Conservation (phyloP, 805 yeast genomes). For the Kodamaea sagamina region DNA sequence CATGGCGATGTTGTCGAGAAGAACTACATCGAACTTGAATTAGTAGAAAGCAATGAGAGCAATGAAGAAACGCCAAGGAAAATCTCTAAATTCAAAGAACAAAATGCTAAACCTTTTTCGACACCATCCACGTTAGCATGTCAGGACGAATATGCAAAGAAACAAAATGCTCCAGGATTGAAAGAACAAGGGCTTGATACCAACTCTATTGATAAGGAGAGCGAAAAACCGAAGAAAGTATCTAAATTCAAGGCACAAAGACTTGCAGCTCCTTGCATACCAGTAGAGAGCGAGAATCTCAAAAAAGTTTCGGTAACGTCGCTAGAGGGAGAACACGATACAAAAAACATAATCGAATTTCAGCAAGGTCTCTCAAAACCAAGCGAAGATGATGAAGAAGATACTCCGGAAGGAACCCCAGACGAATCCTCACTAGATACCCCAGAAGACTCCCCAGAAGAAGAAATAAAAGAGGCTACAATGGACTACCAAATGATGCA, state of each 20-base stretch:
- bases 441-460: slow-evolving; percentile 2
- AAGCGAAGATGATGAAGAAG: background rate
- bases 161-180: background rate
- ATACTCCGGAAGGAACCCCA: background rate
- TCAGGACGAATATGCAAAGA: too few relatives aligned
- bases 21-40: background rate
- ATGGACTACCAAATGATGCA: slow-evolving; percentile 44
- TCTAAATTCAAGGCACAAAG: slow-evolving; percentile 10
- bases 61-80: slow-evolving; percentile 3
- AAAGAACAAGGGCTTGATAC: too few relatives aligned
- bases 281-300: background rate
- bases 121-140: background rate
- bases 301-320: too few relatives aligned
- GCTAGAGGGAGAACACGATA: too few relatives aligned
- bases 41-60: background rate
- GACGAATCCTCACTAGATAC: slow-evolving; percentile 1
- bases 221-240: background rate
- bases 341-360: too few relatives aligned
- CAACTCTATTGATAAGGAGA: background rate
- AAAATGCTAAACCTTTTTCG: background rate
- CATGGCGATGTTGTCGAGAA: slow-evolving; percentile 10
- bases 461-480: slow-evolving; percentile 24
- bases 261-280: too few relatives aligned
- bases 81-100: slow-evolving; percentile 17
- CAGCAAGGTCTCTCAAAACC: too few relatives aligned